Evolutionary conservation across 2,329 filamentous ascomycete species (phyloP).

Genomic region (Diaporthe vexans): DNA sequence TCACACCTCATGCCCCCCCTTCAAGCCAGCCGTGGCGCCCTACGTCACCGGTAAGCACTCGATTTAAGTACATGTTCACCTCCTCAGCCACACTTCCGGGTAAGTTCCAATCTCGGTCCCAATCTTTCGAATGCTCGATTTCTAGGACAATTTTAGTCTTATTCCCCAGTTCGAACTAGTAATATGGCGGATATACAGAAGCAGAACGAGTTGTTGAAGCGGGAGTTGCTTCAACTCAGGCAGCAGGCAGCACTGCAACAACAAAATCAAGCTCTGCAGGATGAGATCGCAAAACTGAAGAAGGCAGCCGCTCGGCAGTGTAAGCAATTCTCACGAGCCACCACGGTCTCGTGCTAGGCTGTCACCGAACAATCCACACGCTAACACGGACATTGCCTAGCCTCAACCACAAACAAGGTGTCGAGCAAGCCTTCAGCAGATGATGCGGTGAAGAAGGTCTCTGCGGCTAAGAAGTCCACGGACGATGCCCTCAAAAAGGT

Average conservation of each 20-base stretch:
- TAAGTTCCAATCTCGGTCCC: not conserved
- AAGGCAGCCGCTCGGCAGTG: constrained; percentile 34
- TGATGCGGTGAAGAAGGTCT: constrained; percentile 29
- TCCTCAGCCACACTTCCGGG: constrained; percentile 30
- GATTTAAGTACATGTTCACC: constrained; percentile 20
- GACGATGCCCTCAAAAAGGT: constrained; percentile 18
- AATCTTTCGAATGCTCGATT: not conserved
- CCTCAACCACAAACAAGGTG: not conserved
- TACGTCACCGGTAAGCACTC: constrained; percentile 35
- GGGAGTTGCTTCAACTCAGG: constrained; percentile 39
- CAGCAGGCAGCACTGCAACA: constrained; percentile 30
- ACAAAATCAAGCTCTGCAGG: constrained; percentile 32
- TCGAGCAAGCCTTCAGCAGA: constrained; percentile 31
- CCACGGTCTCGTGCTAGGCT: not conserved
- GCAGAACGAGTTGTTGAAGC: constrained; percentile 26
- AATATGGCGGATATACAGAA: constrained; percentile 38
- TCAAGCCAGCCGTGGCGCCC: not conserved
- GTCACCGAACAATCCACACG: not conserved
- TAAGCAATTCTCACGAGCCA: constrained; percentile 24
- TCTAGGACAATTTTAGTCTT: not conserved
- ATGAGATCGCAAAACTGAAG: constrained; percentile 39
- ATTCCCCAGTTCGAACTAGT: not conserved
- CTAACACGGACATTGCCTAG: constrained; percentile 32
- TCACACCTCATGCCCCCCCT: constrained; percentile 15
- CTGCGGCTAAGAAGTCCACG: not conserved